Evolutionary conservation across 2,329 filamentous ascomycete genomes (phyloP).

Genomic region (Piedraia hortae): DNA sequence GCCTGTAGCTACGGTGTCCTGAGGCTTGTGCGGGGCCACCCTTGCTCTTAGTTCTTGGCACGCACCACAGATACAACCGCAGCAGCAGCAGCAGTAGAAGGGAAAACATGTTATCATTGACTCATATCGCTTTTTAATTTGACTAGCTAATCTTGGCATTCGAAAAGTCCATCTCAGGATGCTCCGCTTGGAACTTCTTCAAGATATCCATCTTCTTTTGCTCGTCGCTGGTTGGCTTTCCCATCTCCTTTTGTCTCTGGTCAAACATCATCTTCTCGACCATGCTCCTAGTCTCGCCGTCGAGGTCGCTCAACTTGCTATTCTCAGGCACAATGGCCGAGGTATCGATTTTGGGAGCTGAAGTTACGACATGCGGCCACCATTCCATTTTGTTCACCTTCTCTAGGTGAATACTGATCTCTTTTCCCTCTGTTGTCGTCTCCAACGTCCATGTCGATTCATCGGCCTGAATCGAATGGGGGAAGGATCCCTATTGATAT

Average conservation of each 20-base stretch:
- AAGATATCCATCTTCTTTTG: slow-evolving; percentile 84
- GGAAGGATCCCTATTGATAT: slow-evolving; percentile 44
- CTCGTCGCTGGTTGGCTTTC: slow-evolving; percentile 73
- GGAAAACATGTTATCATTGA: too few relatives aligned
- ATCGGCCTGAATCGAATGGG: slow-evolving; percentile 51
- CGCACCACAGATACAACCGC: too few relatives aligned
- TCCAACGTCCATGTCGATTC: slow-evolving; percentile 89
- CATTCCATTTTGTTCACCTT: slow-evolving; percentile 95
- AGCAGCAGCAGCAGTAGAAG: too few relatives aligned
- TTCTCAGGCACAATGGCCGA: slow-evolving; percentile 85
- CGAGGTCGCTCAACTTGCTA: slow-evolving; percentile 70
- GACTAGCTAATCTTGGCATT: slow-evolving; percentile 28
- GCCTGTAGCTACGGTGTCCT: too few relatives aligned
- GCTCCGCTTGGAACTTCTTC: slow-evolving; percentile 68
- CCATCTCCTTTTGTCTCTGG: slow-evolving; percentile 85
- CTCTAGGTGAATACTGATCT: slow-evolving; percentile 71
- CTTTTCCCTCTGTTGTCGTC: slow-evolving; percentile 35
- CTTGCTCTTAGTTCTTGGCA: too few relatives aligned
- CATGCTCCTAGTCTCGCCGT: slow-evolving; percentile 85
- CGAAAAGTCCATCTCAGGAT: slow-evolving; percentile 43
- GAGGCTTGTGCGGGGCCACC: too few relatives aligned
- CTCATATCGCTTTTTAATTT: too few relatives aligned
- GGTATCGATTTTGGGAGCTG: slow-evolving; percentile 76
- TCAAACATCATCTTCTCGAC: slow-evolving; percentile 99
- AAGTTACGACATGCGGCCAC: slow-evolving; percentile 81